Evolutionary conservation across 192 early-diverging fungal species (phyloP).

Genomic region (Coemansia sp.): DNA sequence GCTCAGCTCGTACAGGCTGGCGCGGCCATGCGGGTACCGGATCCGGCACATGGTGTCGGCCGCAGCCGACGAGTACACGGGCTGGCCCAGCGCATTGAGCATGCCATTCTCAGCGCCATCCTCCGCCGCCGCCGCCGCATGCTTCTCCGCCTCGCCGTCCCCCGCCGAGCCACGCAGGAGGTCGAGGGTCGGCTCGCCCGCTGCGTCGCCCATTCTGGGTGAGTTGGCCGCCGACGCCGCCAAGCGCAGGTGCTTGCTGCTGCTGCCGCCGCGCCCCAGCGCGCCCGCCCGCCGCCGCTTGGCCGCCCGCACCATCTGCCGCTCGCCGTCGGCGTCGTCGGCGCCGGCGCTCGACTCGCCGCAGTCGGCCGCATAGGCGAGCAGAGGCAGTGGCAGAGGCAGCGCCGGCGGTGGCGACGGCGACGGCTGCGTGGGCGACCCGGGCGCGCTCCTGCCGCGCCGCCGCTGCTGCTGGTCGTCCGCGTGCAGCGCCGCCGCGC

Average conservation of each 20-base stretch:
- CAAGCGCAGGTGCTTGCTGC: slow-evolving; percentile 34
- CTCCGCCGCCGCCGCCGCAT: slow-evolving; percentile 14
- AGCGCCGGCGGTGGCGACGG: slow-evolving; percentile 22
- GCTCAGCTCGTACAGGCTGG: slow-evolving; percentile 39
- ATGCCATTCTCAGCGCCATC: slow-evolving; percentile 43
- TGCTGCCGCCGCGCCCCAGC: neutral
- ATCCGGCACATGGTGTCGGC: slow-evolving; percentile 50
- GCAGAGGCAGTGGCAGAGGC: slow-evolving; percentile 23
- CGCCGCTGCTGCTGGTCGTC: slow-evolving; percentile 5
- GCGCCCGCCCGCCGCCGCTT: slow-evolving; percentile 29
- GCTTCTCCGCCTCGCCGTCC: neutral
- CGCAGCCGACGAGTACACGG: slow-evolving; percentile 43
- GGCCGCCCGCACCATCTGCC: neutral
- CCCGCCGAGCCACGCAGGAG: too few relatives aligned
- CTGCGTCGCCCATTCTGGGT: slow-evolving; percentile 21
- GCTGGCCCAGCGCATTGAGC: slow-evolving; percentile 45
- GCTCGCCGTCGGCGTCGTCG: neutral
- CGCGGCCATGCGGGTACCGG: slow-evolving; percentile 40
- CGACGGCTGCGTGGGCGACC: slow-evolving; percentile 29
- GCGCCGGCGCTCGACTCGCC: neutral
- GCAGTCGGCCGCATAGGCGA: slow-evolving; percentile 3
- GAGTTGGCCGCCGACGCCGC: slow-evolving; percentile 41
- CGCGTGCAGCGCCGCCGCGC: neutral
- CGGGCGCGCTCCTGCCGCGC: slow-evolving; percentile 43
- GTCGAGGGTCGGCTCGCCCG: too few relatives aligned